Evolutionary conservation across 192 early-diverging fungal genomes (phyloP).

Genomic region (Backusella macrospora): DNA sequence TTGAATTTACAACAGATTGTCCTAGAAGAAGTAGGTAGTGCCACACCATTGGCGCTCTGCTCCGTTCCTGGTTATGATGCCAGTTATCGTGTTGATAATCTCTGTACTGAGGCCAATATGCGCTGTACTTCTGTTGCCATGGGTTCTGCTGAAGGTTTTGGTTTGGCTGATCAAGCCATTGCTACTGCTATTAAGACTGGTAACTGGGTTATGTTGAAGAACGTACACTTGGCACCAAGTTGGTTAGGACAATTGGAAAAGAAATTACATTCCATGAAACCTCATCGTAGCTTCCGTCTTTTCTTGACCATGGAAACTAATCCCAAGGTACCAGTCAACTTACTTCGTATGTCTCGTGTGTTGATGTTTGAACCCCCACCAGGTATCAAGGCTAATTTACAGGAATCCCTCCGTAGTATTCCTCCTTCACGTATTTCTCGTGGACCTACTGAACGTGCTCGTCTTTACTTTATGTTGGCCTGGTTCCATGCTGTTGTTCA

Average conservation of each 20-base stretch:
- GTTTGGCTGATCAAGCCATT: constrained; percentile 89
- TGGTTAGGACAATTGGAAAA: constrained; percentile 98
- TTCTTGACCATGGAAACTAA: constrained; percentile 99
- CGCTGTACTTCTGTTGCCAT: constrained; percentile 88
- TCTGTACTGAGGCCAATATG: constrained; percentile 68
- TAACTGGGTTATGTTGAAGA: constrained; percentile 96
- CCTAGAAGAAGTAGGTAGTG: constrained; percentile 64
- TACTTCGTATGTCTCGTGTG: constrained; percentile 87
- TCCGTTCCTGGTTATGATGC: constrained; percentile 95
- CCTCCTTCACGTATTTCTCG: constrained; percentile 53
- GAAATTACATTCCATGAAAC: constrained; percentile 83
- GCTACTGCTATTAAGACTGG: constrained; percentile 79
- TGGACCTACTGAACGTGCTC: constrained; percentile 83
- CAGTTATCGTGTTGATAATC: constrained; percentile 88
- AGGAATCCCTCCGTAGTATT: constrained; percentile 78
- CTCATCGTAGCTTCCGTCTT: constrained; percentile 84
- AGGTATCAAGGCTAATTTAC: constrained; percentile 92
- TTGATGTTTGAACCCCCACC: constrained; percentile 96
- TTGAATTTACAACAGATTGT: constrained; percentile 74
- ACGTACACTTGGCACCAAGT: constrained; percentile 93
- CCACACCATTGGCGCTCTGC: constrained; percentile 91
- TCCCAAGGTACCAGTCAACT: constrained; percentile 91
- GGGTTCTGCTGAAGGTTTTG: constrained; percentile 95
- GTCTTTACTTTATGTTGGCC: constrained; percentile 92
- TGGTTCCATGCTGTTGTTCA: constrained; percentile 96